phyloP scores from a whole-genome alignment of 2,329 filamentous ascomycete species.

The Fusarium sp. region DNA sequence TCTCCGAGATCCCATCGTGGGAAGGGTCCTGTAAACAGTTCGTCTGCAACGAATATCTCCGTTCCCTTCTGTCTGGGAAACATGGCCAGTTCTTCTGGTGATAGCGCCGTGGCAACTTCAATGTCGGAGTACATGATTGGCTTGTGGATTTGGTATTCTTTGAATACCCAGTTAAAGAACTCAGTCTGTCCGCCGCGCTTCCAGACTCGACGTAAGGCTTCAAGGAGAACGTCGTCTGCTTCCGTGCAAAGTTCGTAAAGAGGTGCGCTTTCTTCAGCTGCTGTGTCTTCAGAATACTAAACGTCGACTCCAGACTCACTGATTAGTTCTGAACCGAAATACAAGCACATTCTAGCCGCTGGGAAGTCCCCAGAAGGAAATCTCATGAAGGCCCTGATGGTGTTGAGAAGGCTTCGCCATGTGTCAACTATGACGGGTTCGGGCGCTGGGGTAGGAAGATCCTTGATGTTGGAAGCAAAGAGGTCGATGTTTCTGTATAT shows the following conservation, averaged over 20 bases:
- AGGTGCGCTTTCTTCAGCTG: neutral
- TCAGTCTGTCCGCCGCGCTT: neutral
- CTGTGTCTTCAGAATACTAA: neutral
- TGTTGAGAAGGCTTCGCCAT: neutral
- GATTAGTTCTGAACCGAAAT: neutral
- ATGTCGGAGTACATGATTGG: neutral
- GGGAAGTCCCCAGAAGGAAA: slow-evolving; percentile 1
- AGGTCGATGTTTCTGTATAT: neutral
- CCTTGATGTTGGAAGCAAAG: no score
- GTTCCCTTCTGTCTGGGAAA: neutral
- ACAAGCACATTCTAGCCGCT: slow-evolving; percentile 1
- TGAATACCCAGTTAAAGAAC: neutral
- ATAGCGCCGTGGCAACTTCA: neutral
- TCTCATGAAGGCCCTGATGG: neutral
- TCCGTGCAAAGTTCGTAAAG: slow-evolving; percentile 6
- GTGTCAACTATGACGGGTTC: neutral
- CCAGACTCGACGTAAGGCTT: neutral
- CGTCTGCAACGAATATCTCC: neutral
- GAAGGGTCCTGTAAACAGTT: neutral
- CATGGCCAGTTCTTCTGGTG: neutral
- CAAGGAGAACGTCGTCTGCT: neutral
- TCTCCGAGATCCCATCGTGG: slow-evolving; percentile 2
- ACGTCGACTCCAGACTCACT: neutral
- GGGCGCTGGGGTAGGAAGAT: no score
- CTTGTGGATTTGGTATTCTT: accelerated